Conservation (phyloP, 2,329 filamentous ascomycete genomes). For the Aspergillus pseudonomiae region DNA sequence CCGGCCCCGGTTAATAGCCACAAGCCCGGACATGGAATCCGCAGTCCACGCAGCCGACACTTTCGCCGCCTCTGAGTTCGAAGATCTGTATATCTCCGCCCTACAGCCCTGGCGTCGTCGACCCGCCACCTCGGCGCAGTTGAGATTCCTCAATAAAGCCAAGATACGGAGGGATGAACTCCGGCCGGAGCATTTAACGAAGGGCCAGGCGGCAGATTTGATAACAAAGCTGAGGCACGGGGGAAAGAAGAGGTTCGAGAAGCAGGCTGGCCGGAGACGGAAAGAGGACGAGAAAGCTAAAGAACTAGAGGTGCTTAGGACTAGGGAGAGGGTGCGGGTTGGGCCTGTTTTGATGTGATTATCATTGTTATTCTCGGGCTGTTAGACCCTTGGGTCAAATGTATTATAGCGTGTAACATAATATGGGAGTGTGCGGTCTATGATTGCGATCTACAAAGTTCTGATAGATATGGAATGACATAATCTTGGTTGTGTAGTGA, state of each 20-base stretch:
- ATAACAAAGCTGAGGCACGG: conserved; percentile 91
- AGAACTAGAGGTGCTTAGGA: conserved; percentile 19
- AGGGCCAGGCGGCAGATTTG: conserved; percentile 84
- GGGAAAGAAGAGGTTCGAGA: conserved; percentile 66
- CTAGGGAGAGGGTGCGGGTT: conserved; percentile 44
- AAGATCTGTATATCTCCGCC: conserved; percentile 67
- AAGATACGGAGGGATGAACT: conserved; percentile 26
- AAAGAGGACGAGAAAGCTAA: conserved; percentile 14
- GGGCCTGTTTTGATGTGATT: conserved; percentile 44
- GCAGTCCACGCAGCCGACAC: conserved; percentile 86
- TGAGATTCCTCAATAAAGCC: conserved; percentile 47
- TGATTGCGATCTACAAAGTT: background rate
- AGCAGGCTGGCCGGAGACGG: conserved; percentile 28
- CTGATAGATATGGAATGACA: background rate
- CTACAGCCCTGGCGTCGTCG: conserved; percentile 69
- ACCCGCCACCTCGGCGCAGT: conserved; percentile 60
- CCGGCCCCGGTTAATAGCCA: conserved; percentile 69
- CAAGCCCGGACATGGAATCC: conserved; percentile 67
- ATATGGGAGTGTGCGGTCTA: background rate
- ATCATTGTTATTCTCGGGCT: background rate
- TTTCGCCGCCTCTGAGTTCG: conserved; percentile 69
- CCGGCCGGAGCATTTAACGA: conserved; percentile 60
- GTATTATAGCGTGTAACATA: background rate
- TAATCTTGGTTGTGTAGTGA: background rate
- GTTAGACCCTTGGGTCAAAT: background rate